These are phyloP conservation scores for Dothideomycetes sp. DNA, from an alignment of 2,329 filamentous ascomycete species.

Conservation along the genomic window DNA sequence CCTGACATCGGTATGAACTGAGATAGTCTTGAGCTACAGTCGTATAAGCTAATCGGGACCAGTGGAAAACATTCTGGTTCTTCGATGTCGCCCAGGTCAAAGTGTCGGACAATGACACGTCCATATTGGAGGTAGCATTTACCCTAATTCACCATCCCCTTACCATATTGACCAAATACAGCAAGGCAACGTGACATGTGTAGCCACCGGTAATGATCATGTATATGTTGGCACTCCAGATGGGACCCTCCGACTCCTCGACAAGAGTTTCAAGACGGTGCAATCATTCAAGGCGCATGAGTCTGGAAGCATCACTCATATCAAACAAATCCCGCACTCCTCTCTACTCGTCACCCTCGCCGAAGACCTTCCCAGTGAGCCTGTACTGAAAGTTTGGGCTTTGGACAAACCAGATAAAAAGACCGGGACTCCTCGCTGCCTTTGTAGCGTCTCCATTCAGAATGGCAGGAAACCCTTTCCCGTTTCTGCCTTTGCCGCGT, in stretches of 20 bases:
- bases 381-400: slow-evolving; percentile 93
- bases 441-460: slow-evolving; percentile 75
- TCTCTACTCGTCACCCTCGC: slow-evolving; percentile 74
- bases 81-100: slow-evolving; percentile 87
- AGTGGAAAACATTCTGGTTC: slow-evolving; percentile 99
- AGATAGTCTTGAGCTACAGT: not conserved
- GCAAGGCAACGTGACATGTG: slow-evolving; percentile 61
- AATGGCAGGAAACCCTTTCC: slow-evolving; percentile 90
- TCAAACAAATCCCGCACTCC: slow-evolving; percentile 84
- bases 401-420: slow-evolving; percentile 91
- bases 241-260: slow-evolving; percentile 80
- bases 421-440: slow-evolving; percentile 75
- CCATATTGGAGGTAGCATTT: slow-evolving; percentile 67
- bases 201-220: slow-evolving; percentile 78
- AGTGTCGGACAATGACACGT: slow-evolving; percentile 67
- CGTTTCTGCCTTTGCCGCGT: slow-evolving; percentile 81
- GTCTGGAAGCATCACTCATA: slow-evolving; percentile 68
- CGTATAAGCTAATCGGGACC: too few relatives aligned
- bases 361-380: slow-evolving; percentile 80
- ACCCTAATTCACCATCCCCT: slow-evolving; percentile 26
- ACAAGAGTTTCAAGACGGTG: slow-evolving; percentile 74
- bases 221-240: slow-evolving; percentile 80
- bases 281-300: slow-evolving; percentile 83
- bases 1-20: slow-evolving; percentile 25
- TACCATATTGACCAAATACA: slow-evolving; percentile 14